Evolutionary conservation across 1,139 yeast species (phyloP), one percentile per base, ranked within the genome.

Genomic region (Saccharomycopsis hybrid): DNA sequence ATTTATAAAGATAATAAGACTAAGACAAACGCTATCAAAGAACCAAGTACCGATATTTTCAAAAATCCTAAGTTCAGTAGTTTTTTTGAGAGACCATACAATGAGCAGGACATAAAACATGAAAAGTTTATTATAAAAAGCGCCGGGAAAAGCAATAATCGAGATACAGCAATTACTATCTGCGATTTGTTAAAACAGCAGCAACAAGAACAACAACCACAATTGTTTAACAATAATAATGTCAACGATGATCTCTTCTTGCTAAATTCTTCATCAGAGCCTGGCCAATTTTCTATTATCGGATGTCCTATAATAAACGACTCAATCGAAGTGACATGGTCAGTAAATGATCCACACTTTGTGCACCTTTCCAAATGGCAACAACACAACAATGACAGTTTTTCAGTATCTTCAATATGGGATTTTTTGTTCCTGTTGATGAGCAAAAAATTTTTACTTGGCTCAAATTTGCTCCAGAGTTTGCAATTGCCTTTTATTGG

Each of bases 201-300:
- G n/a, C n/a, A n/a, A n/a, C n/a, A n/a, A n/a, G n/a, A n/a, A n/a
- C n/a, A n/a, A n/a, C n/a, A n/a, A n/a, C n/a, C n/a, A n/a, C n/a
- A n/a, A n/a, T n/a, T n/a, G n/a, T n/a, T n/a, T n/a, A n/a, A n/a
- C 2, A 9, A 5, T 7, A 33, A 43, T 27, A 18, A 18, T 11
- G 30, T n/a, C 13, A 31, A 35, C 11, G 59, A 62, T 11, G 77
- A 80, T 43, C 79, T 83, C 55, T 61, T 81, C 5, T 65, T 86
- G 9, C 70, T 87, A 40, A 84, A 86, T 59, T 85, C 95, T 1
- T 92, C 94, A 0, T 74, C 89, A 0, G 60, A 67, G 9, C 96
- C 96, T 0, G 97, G 97, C 0, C 74, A 81, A 54, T 88, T 95
- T 92, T 81, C 96, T 0, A 81, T 92, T 8, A 76, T 92, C 51